These are phyloP conservation scores for Digitaria exilis DNA, from an alignment of 202 grass and related monocot genomes.

Conservation along the genomic window DNA sequence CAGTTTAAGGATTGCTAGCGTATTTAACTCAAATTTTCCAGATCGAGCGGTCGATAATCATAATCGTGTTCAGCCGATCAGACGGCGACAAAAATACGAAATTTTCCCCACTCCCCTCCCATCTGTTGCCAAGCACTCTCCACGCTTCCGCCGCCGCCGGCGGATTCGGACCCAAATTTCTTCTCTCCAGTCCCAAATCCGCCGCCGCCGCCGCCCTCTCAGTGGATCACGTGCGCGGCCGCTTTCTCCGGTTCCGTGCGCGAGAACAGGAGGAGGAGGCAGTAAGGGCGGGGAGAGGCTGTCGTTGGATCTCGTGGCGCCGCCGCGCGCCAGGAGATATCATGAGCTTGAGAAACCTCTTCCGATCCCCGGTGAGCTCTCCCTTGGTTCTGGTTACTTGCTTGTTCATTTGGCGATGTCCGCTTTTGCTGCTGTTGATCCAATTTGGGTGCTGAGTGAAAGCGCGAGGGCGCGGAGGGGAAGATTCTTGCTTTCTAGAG, in stretches of 20 bases:
- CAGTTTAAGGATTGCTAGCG: too few species aligned
- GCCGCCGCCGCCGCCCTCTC: background rate
- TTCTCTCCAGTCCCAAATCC: too few species aligned
- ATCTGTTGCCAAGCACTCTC: too few species aligned
- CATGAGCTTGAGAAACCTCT: slow-evolving; percentile 46
- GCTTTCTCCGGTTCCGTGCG: background rate
- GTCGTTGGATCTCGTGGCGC: slow-evolving; percentile 3
- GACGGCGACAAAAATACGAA: background rate
- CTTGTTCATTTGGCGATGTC: background rate
- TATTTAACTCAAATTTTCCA: background rate
- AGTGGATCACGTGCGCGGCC: background rate
- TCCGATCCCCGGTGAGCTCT: slow-evolving; percentile 37
- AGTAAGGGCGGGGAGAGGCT: background rate
- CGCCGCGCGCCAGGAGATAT: slow-evolving; percentile 4
- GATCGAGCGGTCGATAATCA: slow-evolving; percentile 8
- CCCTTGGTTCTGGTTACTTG: background rate
- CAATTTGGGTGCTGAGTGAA: background rate
- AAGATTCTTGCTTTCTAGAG: background rate
- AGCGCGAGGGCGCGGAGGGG: background rate
- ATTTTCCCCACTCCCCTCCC: too few species aligned
- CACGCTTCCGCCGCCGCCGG: too few species aligned
- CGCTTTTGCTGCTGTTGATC: background rate
- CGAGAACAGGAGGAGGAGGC: background rate
- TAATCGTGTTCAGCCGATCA: background rate
- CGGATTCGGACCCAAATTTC: too few species aligned